A percentile compares a stretch with the other conserved stretches of the same genome.
phyloP scores from a whole-genome alignment of 2,329 filamentous ascomycete genomes.

The Botryotinia narcissicola region DNA sequence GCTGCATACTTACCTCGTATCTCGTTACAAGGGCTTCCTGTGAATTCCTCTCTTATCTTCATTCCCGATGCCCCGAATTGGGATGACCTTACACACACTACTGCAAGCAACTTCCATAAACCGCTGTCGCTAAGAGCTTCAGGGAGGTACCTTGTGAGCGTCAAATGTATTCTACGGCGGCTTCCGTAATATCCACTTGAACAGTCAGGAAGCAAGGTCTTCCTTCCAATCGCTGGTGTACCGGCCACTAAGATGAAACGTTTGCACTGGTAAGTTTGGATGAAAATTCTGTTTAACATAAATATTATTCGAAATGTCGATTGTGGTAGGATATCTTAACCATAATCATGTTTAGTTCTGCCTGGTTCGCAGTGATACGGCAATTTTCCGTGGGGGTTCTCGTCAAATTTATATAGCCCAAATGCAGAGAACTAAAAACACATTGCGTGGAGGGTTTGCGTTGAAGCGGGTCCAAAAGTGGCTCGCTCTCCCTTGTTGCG shows the following conservation, averaged over 20 bases:
- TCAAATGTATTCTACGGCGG: neutral
- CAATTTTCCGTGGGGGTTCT: neutral
- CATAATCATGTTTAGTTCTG: neutral
- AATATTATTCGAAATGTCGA: neutral
- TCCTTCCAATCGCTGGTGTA: neutral
- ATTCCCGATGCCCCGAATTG: neutral
- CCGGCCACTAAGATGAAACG: neutral
- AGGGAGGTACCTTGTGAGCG: neutral
- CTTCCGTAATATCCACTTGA: conserved; percentile 2
- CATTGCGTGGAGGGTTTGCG: neutral
- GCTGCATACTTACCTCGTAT: neutral
- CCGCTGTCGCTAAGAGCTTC: neutral
- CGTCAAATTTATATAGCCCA: neutral
- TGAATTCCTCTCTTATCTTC: neutral
- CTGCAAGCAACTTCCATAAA: neutral
- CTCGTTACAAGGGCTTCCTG: neutral
- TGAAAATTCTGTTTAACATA: neutral
- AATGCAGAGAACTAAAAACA: neutral
- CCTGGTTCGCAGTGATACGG: neutral
- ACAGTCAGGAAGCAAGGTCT: neutral
- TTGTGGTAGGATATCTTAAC: neutral
- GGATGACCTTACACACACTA: neutral
- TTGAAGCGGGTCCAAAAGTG: neutral
- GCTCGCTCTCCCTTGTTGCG: neutral
- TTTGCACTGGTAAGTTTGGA: neutral